Base-by-base conservation (phyloP, 176 grass and related monocot species). In the Aegilops tauschii region DNA sequence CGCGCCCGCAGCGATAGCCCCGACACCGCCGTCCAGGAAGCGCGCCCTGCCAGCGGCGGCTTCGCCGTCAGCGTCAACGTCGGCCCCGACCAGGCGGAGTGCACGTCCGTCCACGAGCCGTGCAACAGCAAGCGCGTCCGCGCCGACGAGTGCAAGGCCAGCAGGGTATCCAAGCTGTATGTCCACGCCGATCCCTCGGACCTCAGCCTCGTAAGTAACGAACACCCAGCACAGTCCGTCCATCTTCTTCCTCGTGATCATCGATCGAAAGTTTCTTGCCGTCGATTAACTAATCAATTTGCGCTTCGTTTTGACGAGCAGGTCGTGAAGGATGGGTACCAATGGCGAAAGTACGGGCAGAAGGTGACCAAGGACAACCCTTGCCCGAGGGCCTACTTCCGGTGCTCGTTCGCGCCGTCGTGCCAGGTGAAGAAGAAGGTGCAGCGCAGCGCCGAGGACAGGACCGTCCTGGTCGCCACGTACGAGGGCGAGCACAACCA, bases 401-500 rank as follows among this genome's bases (percentile, higher is more conserved):
- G 93, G 52, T 98, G 96, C 74, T 95, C 93, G 4, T 93, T 92
- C 40, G 96, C 96, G 42, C 96, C 96, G 28, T 45, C 86, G 27
- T 98, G 96, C 86, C 69, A 86, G 0, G 96, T 98, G 21, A 98
- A 98, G 86, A 98, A 95, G 93, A 98, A 95, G 96, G 96, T 98
- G 78, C 97, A 98, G 88, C 83, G 94, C 42, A 98, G 97, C 74
- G 94, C 79, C 1, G 88, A 97, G 21, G 91, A 99, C 87, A 84
- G 8, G 3, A 89, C 89, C 44, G 30, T 94, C 16, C 63, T 97
- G 7, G 90, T 96, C 1, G 97, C 97, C 3, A 97, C 92, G 18
- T 99, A 99, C 72, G 97, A 99, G 80, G 97, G 94, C 39, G 94
- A 97, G 59, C 97, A 99, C 86, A 99, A 91, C 83, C 97, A 97